phyloP scores from a whole-genome alignment of 2,329 filamentous ascomycete species.

The Penicillium olsonii region DNA sequence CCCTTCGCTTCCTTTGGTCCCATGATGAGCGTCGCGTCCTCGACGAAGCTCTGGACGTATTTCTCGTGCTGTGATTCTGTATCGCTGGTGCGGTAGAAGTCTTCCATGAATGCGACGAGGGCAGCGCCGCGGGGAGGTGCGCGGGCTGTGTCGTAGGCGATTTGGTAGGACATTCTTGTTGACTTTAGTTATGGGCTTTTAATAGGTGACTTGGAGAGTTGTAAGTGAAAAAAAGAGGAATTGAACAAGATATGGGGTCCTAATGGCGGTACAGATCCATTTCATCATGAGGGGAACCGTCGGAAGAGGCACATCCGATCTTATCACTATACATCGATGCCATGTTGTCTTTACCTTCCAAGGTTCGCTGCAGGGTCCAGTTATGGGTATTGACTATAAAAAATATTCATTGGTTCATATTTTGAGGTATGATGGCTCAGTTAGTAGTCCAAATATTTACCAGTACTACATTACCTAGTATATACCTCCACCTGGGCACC shows the following conservation, averaged over 20 bases:
- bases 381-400: too few species aligned
- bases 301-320: slow-evolving; percentile 23
- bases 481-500: too few species aligned
- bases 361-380: neutral
- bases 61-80: slow-evolving; percentile 36
- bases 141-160: slow-evolving; percentile 27
- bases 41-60: slow-evolving; percentile 37
- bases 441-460: too few species aligned
- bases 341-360: too few species aligned
- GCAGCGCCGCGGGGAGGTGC: slow-evolving; percentile 26
- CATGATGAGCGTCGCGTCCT: slow-evolving; percentile 41
- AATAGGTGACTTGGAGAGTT: neutral
- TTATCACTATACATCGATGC: slow-evolving; percentile 13
- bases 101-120: slow-evolving; percentile 36
- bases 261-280: slow-evolving; percentile 3
- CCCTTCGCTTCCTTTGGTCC: slow-evolving; percentile 38
- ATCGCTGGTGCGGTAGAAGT: slow-evolving; percentile 41
- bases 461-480: too few species aligned
- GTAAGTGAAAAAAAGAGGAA: neutral
- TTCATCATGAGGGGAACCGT: slow-evolving; percentile 18
- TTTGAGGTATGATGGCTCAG: too few species aligned
- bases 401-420: too few species aligned
- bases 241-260: neutral
- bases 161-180: slow-evolving; percentile 36
- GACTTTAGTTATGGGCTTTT: neutral